Base-by-base conservation (phyloP, 2,329 filamentous ascomycete species). In the Allantophomopsis cytisporea region DNA sequence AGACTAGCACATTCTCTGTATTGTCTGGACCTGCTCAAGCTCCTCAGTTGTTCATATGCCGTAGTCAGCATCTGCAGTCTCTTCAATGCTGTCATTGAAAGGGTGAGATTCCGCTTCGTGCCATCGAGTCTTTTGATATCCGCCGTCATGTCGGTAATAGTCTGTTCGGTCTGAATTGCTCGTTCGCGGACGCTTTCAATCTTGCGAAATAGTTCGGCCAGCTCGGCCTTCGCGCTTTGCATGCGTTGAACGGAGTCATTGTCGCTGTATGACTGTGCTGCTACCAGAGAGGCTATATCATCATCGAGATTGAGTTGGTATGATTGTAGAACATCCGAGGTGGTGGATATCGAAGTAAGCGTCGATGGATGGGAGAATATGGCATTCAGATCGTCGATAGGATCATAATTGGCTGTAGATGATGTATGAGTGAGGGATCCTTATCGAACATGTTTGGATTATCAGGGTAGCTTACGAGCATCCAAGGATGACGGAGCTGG, bases 41-140 rank as follows among this genome's bases (percentile, higher is more conserved):
- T 83, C 42, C 83, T 75, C 42, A 98, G 69, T 63, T 98, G 91
- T 57, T 96, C 91, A 61, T 96, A 98, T n/a, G 91, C 91, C 3
- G 91, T 96, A 5, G 91, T 96, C 56, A 98, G 66, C 91, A 98
- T 98, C 68, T 98, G 91, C 51, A 98, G 70, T 36, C 91, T 74
- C 66, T 98, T 98, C 53, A 98, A 68, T 16, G 89, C 89, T 34
- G 91, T 98, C 91, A 98, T 98, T 48, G 87, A 95, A 39, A 94
- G 71, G 8, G 91, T 95, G 45, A 98, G 70, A 61, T 98, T 98
- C 60, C 82, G 82, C 68, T 98, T 98, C 31, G 91, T 95, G 59
- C 83, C 84, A 61, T 98, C 91, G 47, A 98, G 71, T 49, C 89
- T 80, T 66, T 98, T 98, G 59, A 98, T 98, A 55, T 98, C 91